A percentile compares a stretch with the other conserved stretches of the same genome.
Evolutionary conservation across 371 early-diverging fungal species (phyloP).

Genomic region (Smittium culicis): DNA sequence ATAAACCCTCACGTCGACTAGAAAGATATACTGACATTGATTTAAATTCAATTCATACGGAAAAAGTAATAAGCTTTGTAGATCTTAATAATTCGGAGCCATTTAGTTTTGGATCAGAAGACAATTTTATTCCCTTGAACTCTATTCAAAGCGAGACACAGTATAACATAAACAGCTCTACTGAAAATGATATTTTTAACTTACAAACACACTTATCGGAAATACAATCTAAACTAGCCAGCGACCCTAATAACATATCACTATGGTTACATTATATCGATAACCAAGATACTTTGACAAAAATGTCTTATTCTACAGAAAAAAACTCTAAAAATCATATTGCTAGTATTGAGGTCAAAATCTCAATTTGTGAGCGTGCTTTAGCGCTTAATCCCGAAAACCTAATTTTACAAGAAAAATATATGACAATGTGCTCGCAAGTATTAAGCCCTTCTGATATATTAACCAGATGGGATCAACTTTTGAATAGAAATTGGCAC

Average conservation of each 20-base stretch:
- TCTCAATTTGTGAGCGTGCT: conserved; percentile 11
- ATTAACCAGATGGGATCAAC: conserved; percentile 7
- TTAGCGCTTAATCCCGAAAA: not conserved
- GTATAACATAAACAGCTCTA: too few species aligned
- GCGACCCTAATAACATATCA: not conserved
- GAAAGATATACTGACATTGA: too few species aligned
- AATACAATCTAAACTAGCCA: not conserved
- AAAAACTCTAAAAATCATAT: conserved; percentile 3
- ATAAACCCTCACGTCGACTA: too few species aligned
- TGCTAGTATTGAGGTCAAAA: conserved; percentile 3
- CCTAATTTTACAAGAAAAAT: conserved; percentile 7
- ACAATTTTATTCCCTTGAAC: too few species aligned
- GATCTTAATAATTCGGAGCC: too few species aligned
- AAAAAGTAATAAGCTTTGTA: too few species aligned
- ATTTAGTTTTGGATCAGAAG: too few species aligned
- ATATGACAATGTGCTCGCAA: conserved; percentile 1
- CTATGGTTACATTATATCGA: conserved; percentile 11
- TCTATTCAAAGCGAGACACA: too few species aligned
- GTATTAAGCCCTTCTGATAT: conserved; percentile 9
- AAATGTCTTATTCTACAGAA: not conserved
- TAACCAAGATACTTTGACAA: not conserved
- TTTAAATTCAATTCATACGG: too few species aligned
- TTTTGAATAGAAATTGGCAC: conserved; percentile 6
- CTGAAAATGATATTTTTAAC: too few species aligned
- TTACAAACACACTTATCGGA: not conserved